A percentile compares a stretch with the other conserved stretches of the same genome.
phyloP scores from a whole-genome alignment of 495 filamentous ascomycete species.

The Penicillium fimorum region DNA sequence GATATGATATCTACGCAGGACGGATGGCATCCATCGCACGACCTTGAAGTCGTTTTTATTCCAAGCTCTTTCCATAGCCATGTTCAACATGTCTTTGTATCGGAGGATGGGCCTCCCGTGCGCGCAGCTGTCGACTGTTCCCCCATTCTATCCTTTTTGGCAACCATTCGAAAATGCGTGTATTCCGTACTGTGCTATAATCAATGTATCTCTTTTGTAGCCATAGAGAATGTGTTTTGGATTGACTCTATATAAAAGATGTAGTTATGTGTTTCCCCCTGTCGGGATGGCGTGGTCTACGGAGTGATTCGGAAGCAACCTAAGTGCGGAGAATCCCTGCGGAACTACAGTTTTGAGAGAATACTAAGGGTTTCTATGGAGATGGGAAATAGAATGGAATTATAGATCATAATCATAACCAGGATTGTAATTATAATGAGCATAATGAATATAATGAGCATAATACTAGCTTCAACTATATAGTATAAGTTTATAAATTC shows the following conservation, averaged over 20 bases:
- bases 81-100: conserved; percentile 10
- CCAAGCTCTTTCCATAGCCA: conserved; percentile 17
- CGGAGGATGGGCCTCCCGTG: conserved; percentile 11
- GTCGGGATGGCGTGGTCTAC: conserved; percentile 15
- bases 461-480: neutral
- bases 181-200: conserved; percentile 54
- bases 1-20: conserved; percentile 21
- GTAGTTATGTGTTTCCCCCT: neutral
- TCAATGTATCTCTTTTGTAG: conserved; percentile 52
- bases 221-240: conserved; percentile 35
- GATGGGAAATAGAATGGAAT: neutral
- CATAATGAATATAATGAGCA: neutral
- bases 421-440: neutral
- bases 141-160: conserved; percentile 34
- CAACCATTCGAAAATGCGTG: conserved; percentile 44
- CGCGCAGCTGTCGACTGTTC: conserved; percentile 18
- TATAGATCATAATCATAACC: neutral
- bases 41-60: neutral
- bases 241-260: conserved; percentile 3
- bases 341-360: conserved; percentile 6
- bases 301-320: conserved; percentile 34
- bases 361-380: neutral
- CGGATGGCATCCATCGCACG: conserved; percentile 8
- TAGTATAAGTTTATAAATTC: neutral
- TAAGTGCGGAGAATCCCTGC: conserved; percentile 35